Evolutionary conservation across 1,284 basidiomycete species (phyloP), one percentile per base, ranked within the genome.

Genomic region (Kalmanozyma brasiliensis): DNA sequence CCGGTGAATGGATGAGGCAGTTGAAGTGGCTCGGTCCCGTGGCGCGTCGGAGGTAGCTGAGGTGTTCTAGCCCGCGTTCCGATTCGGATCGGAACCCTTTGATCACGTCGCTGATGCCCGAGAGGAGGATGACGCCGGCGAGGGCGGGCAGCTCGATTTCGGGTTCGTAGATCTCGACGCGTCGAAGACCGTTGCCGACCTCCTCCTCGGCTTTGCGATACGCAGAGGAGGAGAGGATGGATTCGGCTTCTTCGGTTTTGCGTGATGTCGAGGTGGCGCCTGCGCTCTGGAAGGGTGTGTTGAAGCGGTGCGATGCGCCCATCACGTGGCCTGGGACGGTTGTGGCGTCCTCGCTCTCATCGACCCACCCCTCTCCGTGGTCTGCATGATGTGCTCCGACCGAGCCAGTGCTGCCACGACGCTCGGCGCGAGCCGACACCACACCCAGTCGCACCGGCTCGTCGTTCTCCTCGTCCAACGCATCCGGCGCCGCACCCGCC

Each of bases 51-150:
- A 83, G 69, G 14, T 81, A 77, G 29, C 74, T 76, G n/a, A 84
- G 60, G 44, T 84, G 82, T 60, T 84, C 83, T 13, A 83, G 64
- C 29, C 81, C 83, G 17, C 72, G 72, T 36, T 77, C 73, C 22
- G 79, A 74, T 45, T 84, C 82, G 67, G 52, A 80, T 8, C 74
- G 52, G 45, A 78, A 83, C 22, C 82, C 82, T 49, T 83, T 83
- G 65, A 84, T 81, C 11, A 84, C 79, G 62, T 84, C 83, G 35
- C 76, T 74, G n/a, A 84, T 66, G 8, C 83, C 83, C 2, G 81
- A 74, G 8, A 84, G 63, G 38, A 84, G 71, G 33, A 84, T 82
- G 1, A 84, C 66, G 19, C 84, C 83, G 0, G 75, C 76, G 20
- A 84, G 45, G 0, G 66, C 66, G 0, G 83, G 83, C 1, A 83